These are phyloP conservation scores for Populus pruinosa DNA, from an alignment of 345 rosid species.

Conservation along the genomic window DNA sequence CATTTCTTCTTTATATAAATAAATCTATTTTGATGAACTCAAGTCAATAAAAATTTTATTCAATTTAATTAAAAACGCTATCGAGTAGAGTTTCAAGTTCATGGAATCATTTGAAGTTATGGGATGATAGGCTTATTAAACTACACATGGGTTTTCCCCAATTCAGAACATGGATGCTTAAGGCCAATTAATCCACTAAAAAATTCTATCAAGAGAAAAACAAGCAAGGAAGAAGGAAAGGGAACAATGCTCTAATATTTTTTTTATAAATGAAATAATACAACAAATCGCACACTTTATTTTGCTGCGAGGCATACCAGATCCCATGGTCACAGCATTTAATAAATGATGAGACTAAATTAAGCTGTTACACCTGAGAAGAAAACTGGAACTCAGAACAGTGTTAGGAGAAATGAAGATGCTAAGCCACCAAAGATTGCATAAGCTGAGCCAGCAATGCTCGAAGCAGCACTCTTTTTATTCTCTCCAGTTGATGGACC, in stretches of 20 bases:
- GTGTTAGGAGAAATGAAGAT: neutral
- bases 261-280: neutral
- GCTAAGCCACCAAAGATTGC: slow-evolving; percentile 3
- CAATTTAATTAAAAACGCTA: too few species aligned
- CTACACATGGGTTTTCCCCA: too few species aligned
- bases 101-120: too few species aligned
- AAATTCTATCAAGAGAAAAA: too few species aligned
- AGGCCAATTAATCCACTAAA: too few species aligned
- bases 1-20: too few species aligned
- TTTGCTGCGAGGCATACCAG: neutral
- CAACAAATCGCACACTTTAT: neutral
- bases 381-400: neutral
- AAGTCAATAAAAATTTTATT: too few species aligned
- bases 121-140: too few species aligned
- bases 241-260: neutral
- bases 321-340: neutral
- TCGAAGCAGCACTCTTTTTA: neutral
- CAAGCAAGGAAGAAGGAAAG: too few species aligned
- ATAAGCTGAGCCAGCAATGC: neutral
- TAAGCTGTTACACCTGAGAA: neutral
- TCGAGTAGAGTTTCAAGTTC: too few species aligned
- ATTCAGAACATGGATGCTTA: too few species aligned
- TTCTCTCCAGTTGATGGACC: neutral
- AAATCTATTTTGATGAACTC: too few species aligned
- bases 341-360: neutral